Evolutionary conservation across 169 alveolate species (phyloP).

Genomic region (Plasmodium gallinaceum): DNA sequence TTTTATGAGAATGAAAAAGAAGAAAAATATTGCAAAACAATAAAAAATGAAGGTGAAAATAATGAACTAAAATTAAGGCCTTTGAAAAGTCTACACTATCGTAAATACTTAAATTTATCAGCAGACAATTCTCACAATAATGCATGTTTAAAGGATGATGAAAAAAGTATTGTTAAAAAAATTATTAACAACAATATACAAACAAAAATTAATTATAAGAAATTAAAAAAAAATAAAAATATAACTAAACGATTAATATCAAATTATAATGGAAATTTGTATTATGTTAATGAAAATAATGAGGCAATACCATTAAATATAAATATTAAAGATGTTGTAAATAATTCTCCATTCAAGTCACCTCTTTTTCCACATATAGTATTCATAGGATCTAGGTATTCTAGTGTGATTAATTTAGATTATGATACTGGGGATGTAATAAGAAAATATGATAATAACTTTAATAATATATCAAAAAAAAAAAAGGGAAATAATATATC

Average conservation of each 20-base stretch:
- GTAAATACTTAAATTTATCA: conserved; percentile 8
- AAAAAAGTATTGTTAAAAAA: neutral
- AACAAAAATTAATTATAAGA: conserved; percentile 18
- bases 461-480: conserved; percentile 15
- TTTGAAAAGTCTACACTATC: conserved; percentile 16
- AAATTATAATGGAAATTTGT: conserved; percentile 80
- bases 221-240: conserved; percentile 28
- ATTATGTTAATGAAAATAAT: conserved; percentile 81
- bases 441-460: conserved; percentile 51
- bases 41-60: conserved; percentile 7
- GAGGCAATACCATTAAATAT: conserved; percentile 80
- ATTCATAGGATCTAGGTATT: conserved; percentile 83
- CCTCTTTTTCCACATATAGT: conserved; percentile 84
- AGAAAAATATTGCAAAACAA: conserved; percentile 7
- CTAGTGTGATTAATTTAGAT: conserved; percentile 78
- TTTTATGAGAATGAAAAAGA: conserved; percentile 16
- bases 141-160: neutral
- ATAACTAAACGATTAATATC: conserved; percentile 46
- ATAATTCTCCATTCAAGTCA: conserved; percentile 85
- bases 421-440: conserved; percentile 61
- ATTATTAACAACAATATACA: neutral
- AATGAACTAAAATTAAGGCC: conserved; percentile 53
- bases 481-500: conserved; percentile 9
- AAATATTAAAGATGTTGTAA: conserved; percentile 85
- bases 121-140: neutral